Evolutionary conservation across 495 filamentous ascomycete species (phyloP), one percentile per base, ranked within the genome.

Genomic region (Cairneyella variabilis): DNA sequence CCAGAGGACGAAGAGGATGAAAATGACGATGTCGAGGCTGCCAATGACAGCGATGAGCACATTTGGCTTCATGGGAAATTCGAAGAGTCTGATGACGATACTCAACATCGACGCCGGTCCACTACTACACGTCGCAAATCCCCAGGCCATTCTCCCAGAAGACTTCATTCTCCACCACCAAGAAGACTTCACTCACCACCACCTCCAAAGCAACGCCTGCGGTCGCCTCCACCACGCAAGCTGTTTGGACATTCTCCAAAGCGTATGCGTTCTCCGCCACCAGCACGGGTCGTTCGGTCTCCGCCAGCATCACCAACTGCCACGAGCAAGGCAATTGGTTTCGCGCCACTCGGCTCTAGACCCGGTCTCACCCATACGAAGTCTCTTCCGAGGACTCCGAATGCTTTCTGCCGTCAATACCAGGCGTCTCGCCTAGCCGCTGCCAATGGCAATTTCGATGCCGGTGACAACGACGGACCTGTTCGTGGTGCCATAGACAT

Each of bases 401-500:
- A 84, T 61, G 76, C 85, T 45, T 90, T 91, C 69, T 80, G 81
- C 60, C 70, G 76, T 17, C 69, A 73, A 43, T 69, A 76, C 51
- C 65, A 63, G 27, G 59, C 50, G 9, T 58, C 54, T 21, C 54
- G 60, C 11, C 16, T 65, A 4, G 47, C 34, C 20, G 57, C 60
- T 36, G 53, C 54, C 11, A 53, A 59, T 37, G 62, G 57, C 14
- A 58, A 58, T 32, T 22, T 9, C 34, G 27, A 25, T 7, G 26
- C 43, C 34, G 52, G 48, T 40, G 44, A 36, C 51, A 36, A 49
- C 39, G 74, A 80, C 53, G 56, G 76, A 22, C 83, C 88, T 55
- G 79, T 79, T 23, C 82, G 93, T 55, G 90, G 90, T 40, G 91
- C 93, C 25, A 91, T 97, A 59, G 95, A 97, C 64, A 97, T 98